Conservation (phyloP, 352 stramenopile species). For the Pythium vanterpoolii region DNA sequence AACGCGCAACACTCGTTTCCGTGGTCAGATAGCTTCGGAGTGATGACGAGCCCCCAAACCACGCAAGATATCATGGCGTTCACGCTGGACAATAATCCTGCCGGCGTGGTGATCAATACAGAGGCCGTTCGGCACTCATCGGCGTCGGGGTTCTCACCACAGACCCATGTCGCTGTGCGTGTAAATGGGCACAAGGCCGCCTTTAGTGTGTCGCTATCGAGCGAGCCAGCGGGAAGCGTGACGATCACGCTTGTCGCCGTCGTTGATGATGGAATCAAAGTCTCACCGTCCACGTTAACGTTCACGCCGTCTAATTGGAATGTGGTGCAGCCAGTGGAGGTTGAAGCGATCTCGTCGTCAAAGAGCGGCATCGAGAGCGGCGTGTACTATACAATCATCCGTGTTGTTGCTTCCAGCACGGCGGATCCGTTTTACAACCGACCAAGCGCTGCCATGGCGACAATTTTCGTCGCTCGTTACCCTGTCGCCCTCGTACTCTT, state of each 20-base stretch:
- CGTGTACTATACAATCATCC: constrained; percentile 30
- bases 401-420: constrained; percentile 25
- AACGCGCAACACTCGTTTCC: constrained; percentile 46
- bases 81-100: constrained; percentile 53
- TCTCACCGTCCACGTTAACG: constrained; percentile 29
- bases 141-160: constrained; percentile 6
- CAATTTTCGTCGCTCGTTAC: constrained; percentile 43
- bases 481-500: constrained; percentile 34
- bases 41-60: constrained; percentile 42
- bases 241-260: constrained; percentile 30
- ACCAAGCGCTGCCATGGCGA: constrained; percentile 12
- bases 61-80: constrained; percentile 29
- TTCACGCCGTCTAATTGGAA: constrained; percentile 36
- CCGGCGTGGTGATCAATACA: constrained; percentile 29
- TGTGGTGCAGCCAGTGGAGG: constrained; percentile 17
- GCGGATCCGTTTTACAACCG: constrained; percentile 43
- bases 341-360: constrained; percentile 19
- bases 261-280: constrained; percentile 21
- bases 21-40: constrained; percentile 39
- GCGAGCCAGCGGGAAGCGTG: constrained; percentile 38
- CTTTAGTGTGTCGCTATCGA: constrained; percentile 35
- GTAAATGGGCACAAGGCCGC: constrained; percentile 34
- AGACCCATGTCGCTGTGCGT: constrained; percentile 28
- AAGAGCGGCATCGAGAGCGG: background rate
- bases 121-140: constrained; percentile 38